Base-by-base conservation (phyloP, 1,284 basidiomycete species). In the Melanopsichium pennsylvanicum region DNA sequence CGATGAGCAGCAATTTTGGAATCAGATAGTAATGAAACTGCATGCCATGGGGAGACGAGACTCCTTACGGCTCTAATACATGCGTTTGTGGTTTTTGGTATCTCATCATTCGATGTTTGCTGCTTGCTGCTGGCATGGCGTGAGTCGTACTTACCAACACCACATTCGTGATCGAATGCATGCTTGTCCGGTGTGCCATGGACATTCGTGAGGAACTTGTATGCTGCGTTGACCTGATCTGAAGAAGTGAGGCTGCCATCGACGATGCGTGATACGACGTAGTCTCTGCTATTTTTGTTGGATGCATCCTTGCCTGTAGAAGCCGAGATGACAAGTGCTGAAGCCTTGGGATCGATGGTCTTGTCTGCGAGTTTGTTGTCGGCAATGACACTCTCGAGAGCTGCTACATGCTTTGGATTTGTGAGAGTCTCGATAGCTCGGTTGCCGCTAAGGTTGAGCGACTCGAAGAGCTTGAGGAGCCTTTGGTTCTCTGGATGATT, bases 101-200 rank as follows among this genome's bases (percentile, higher is more conserved):
- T 72, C 52, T 66, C 72, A 70, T 74, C 72, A 25, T 61, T 32
- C 32, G 22, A 41, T 33, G n/a, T 31, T n/a, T n/a, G n/a, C n/a
- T n/a, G n/a, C n/a, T n/a, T 39, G 52, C 16, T 51, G 60, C 48
- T 56, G 52, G 2, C n/a, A 34, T 10, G 19, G 19, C 3, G 13
- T 8, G 18, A 8, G 4, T 21, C 2, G 25, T 13, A 85, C 91
- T 75, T 73, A 93, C 93, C 94, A 51, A 97, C 89, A 72, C 95
- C 95, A 77, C 91, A 92, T 16, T 87, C 85, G 67, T 86, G 84
- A 76, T 95, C 86, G 75, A 97, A 97, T 39, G 88, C 87, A 11
- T 78, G 82, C n/a, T 87, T 85, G 72, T 94, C 85, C 33, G 91
- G 83, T 25, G 91, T 87, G 0, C 49, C 57, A 13, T 84, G 55